phyloP scores from a whole-genome alignment of 164 flowering plant species.

The Piper longum region DNA sequence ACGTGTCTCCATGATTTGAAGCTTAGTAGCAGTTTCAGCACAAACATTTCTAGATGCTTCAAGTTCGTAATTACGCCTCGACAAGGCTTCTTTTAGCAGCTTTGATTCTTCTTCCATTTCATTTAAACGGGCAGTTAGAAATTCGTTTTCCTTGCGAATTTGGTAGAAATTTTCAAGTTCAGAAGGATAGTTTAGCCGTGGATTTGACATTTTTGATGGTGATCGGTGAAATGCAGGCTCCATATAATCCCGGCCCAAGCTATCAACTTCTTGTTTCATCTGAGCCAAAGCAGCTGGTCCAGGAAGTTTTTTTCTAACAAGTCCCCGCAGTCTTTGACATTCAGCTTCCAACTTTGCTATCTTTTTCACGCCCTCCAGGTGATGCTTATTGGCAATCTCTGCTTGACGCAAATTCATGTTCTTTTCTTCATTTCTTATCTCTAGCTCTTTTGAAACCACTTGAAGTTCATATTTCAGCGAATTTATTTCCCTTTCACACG shows the following conservation, averaged over 20 bases:
- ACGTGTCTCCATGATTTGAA: slow-evolving; percentile 68
- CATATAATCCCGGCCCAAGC: slow-evolving; percentile 65
- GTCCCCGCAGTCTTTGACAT: slow-evolving; percentile 90
- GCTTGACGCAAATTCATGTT: slow-evolving; percentile 86
- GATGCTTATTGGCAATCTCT: slow-evolving; percentile 82
- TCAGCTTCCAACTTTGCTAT: slow-evolving; percentile 91
- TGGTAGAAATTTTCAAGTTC: slow-evolving; percentile 57
- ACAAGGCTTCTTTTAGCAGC: slow-evolving; percentile 94
- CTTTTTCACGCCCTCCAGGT: slow-evolving; percentile 82
- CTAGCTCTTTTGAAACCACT: slow-evolving; percentile 69
- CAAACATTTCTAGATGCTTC: slow-evolving; percentile 72
- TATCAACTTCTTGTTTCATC: slow-evolving; percentile 95
- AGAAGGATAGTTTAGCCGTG: slow-evolving; percentile 29
- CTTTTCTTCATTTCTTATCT: slow-evolving; percentile 93
- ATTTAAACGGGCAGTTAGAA: slow-evolving; percentile 61
- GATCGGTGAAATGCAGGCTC: slow-evolving; percentile 55
- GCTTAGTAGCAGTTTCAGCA: slow-evolving; percentile 70
- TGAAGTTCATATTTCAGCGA: slow-evolving; percentile 87
- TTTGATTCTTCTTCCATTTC: slow-evolving; percentile 95
- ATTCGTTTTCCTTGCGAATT: slow-evolving; percentile 65
- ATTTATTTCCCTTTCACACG: slow-evolving; percentile 77
- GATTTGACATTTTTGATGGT: slow-evolving; percentile 43
- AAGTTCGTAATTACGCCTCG: slow-evolving; percentile 77
- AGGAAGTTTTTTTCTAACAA: slow-evolving; percentile 92
- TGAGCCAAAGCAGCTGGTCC: slow-evolving; percentile 99